phyloP scores from a whole-genome alignment of 2,329 filamentous ascomycete species.

The Ophiostoma himal-ulmi region DNA sequence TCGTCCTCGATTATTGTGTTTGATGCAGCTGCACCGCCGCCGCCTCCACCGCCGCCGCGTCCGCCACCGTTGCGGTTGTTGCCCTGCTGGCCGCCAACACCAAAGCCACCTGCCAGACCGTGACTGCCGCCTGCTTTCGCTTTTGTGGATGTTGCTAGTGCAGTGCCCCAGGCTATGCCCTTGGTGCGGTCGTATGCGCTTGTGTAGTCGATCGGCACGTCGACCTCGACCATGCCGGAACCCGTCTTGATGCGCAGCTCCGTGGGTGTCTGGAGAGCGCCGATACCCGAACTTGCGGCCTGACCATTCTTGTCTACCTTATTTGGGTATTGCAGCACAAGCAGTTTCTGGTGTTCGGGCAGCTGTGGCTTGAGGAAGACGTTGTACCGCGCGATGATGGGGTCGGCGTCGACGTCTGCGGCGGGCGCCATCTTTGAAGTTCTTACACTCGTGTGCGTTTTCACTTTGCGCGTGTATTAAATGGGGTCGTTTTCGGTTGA shows the following conservation, averaged over 20 bases:
- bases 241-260: slow-evolving; percentile 76
- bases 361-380: slow-evolving; percentile 77
- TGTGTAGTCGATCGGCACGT: slow-evolving; percentile 72
- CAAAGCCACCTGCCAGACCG: slow-evolving; percentile 68
- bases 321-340: slow-evolving; percentile 86
- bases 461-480: not conserved
- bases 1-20: slow-evolving; percentile 14
- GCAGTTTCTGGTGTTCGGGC: slow-evolving; percentile 57
- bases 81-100: slow-evolving; percentile 45
- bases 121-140: slow-evolving; percentile 59
- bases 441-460: not conserved
- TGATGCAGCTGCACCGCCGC: slow-evolving; percentile 17
- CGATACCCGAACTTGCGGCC: slow-evolving; percentile 22
- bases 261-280: slow-evolving; percentile 50
- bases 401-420: slow-evolving; percentile 54
- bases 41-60: slow-evolving; percentile 18
- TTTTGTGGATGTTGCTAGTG: slow-evolving; percentile 56
- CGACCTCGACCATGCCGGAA: slow-evolving; percentile 82
- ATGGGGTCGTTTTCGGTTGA: not conserved
- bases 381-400: slow-evolving; percentile 69
- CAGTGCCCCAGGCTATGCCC: slow-evolving; percentile 75
- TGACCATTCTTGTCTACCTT: slow-evolving; percentile 54
- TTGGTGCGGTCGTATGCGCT: slow-evolving; percentile 76
- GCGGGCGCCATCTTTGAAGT: not conserved
- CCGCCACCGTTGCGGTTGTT: slow-evolving; percentile 29